These are phyloP conservation scores for Umbilicus rupestris DNA, from an alignment of 164 flowering plant genomes.

Conservation along the genomic window DNA sequence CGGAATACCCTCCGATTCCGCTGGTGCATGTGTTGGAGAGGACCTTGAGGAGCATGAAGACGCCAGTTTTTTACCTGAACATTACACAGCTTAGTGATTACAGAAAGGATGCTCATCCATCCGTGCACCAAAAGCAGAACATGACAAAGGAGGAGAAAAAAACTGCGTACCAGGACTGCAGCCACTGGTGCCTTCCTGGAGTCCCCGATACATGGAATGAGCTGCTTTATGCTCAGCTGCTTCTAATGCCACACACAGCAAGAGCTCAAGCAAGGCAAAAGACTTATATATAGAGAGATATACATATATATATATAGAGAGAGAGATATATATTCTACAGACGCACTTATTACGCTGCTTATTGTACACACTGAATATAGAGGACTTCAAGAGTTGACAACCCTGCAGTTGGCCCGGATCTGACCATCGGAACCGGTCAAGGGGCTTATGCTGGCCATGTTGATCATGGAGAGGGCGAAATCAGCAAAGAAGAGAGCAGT, in stretches of 20 bases:
- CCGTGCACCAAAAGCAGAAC: conserved; percentile 54
- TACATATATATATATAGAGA: too few relatives aligned
- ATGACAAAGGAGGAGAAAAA: conserved; percentile 40
- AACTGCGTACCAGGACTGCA: conserved; percentile 70
- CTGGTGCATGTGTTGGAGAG: conserved; percentile 17
- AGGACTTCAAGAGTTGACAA: conserved; percentile 22
- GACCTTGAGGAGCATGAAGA: conserved; percentile 34
- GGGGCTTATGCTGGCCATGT: conserved; percentile 57
- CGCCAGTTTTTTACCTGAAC: conserved; percentile 55
- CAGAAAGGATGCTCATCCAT: conserved; percentile 91
- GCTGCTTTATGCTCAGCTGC: conserved; percentile 63
- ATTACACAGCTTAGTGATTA: conserved; percentile 75
- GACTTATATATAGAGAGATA: too few relatives aligned
- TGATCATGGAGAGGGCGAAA: conserved; percentile 61
- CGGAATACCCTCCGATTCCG: conserved; percentile 14
- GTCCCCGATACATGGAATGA: conserved; percentile 95
- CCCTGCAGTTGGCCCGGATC: conserved; percentile 58
- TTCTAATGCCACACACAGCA: conserved; percentile 29
- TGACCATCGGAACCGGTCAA: conserved; percentile 50
- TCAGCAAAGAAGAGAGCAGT: conserved; percentile 34
- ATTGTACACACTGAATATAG: too few relatives aligned
- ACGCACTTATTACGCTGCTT: too few relatives aligned
- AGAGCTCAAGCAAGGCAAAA: background rate
- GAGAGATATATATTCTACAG: too few relatives aligned
- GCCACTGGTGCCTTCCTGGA: conserved; percentile 99